phyloP scores from a whole-genome alignment of 352 stramenopile genomes.

The Globisporangium nodosum region DNA sequence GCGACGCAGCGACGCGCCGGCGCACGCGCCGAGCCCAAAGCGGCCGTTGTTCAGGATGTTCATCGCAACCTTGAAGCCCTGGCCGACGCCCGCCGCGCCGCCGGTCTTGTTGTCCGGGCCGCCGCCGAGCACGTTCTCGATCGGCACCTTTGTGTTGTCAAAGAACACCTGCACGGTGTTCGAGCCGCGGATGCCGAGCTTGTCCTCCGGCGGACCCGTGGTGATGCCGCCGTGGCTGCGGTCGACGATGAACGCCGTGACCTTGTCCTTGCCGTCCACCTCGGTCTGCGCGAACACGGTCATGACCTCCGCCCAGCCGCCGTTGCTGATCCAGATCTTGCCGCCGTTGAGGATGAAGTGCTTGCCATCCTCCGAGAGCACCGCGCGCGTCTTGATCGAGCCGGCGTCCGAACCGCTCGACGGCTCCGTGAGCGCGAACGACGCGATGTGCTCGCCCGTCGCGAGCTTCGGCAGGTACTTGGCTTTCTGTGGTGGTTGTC shows the following conservation, averaged over 20 bases:
- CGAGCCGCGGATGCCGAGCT: conserved; percentile 96
- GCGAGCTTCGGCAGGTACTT: conserved; percentile 90
- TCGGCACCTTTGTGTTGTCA: conserved; percentile 93
- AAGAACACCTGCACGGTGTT: conserved; percentile 96
- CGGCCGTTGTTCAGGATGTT: conserved; percentile 93
- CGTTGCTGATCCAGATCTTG: conserved; percentile 99
- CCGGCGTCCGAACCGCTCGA: conserved; percentile 87
- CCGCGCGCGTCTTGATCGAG: conserved; percentile 88
- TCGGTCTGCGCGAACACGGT: conserved; percentile 96
- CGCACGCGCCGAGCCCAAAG: conserved; percentile 75
- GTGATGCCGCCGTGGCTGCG: conserved; percentile 89
- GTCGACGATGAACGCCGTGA: conserved; percentile 97
- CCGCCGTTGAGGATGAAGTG: conserved; percentile 90
- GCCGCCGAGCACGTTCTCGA: conserved; percentile 87
- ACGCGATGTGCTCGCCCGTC: conserved; percentile 79
- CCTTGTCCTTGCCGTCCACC: conserved; percentile 95
- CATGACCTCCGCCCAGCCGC: conserved; percentile 94
- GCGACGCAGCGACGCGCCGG: conserved; percentile 62
- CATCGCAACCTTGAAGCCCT: conserved; percentile 92
- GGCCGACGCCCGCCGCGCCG: conserved; percentile 64
- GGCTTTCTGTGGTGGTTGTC: conserved; percentile 35
- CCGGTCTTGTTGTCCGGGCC: conserved; percentile 69
- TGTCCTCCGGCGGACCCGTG: conserved; percentile 93
- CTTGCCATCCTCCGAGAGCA: conserved; percentile 87
- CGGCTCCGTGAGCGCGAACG: conserved; percentile 89